Percentiles rank a stretch among this genome's conserved stretches.
Evolutionary conservation across 1,139 yeast genomes (phyloP).

Genomic region (Blastobotrys petasosporus): DNA sequence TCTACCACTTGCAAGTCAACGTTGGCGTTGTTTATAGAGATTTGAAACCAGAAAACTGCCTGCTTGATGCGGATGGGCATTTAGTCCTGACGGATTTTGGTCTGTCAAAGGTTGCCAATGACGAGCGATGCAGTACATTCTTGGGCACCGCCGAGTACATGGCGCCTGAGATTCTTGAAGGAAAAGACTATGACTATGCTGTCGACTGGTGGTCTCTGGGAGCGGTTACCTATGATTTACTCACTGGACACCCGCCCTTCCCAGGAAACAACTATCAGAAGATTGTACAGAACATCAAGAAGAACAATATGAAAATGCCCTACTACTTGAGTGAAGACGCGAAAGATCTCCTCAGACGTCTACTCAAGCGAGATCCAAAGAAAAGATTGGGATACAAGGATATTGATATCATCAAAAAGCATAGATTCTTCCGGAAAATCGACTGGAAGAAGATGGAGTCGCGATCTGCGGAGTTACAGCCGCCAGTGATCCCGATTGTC

Average conservation of each 20-base stretch:
- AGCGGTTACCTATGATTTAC: constrained; percentile 77
- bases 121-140: constrained; percentile 57
- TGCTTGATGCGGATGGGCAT: constrained; percentile 73
- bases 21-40: constrained; percentile 88
- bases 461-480: constrained; percentile 44
- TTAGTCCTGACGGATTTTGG: constrained; percentile 90
- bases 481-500: constrained; percentile 83
- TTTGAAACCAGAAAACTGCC: constrained; percentile 88
- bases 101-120: constrained; percentile 65
- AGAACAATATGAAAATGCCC: constrained; percentile 62
- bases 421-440: constrained; percentile 72
- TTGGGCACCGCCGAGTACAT: constrained; percentile 94
- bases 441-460: constrained; percentile 62
- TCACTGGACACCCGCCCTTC: constrained; percentile 92
- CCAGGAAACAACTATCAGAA: constrained; percentile 82
- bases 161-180: constrained; percentile 91
- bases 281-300: constrained; percentile 74
- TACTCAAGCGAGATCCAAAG: constrained; percentile 66
- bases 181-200: constrained; percentile 75
- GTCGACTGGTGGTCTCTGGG: constrained; percentile 99
- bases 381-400: constrained; percentile 63
- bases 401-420: constrained; percentile 64
- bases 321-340: constrained; percentile 79
- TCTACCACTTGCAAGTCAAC: constrained; percentile 71
- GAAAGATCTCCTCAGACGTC: constrained; percentile 67